Evolutionary conservation across 2,329 filamentous ascomycete genomes (phyloP).

Genomic region (Cladosporium oxysporum): DNA sequence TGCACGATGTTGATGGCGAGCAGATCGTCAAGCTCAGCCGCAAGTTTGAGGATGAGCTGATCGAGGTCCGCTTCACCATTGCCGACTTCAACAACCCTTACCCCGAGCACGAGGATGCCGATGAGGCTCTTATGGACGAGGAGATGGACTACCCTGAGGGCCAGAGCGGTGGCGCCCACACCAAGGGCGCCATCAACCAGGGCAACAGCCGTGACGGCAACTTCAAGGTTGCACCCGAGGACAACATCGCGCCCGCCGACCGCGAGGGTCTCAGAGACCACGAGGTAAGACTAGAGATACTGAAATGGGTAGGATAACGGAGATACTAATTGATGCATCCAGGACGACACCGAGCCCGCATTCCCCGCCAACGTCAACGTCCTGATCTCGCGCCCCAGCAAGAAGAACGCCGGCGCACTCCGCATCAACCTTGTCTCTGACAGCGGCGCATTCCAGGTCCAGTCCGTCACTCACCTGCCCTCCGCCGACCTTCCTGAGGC

Average conservation of each 20-base stretch:
- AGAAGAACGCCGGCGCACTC: constrained; percentile 70
- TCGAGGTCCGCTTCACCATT: constrained; percentile 81
- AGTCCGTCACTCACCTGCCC: constrained; percentile 87
- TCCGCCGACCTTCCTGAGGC: constrained; percentile 76
- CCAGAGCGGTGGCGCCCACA: constrained; percentile 59
- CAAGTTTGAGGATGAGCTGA: constrained; percentile 82
- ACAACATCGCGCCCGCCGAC: constrained; percentile 58
- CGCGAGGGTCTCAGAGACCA: constrained; percentile 60
- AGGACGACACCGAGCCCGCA: constrained; percentile 19
- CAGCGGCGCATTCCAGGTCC: constrained; percentile 82
- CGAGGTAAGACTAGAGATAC: constrained; percentile 32
- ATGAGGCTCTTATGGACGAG: constrained; percentile 43
- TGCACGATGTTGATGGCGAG: constrained; percentile 76
- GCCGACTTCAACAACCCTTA: constrained; percentile 67
- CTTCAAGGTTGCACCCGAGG: constrained; percentile 57
- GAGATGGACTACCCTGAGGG: constrained; percentile 44
- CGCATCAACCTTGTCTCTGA: constrained; percentile 84
- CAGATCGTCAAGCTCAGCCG: constrained; percentile 86
- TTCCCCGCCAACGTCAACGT: constrained; percentile 84
- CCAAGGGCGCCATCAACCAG: constrained; percentile 58
- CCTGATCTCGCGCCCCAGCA: constrained; percentile 81
- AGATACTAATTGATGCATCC: constrained; percentile 41
- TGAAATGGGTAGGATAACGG: neutral
- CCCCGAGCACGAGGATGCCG: constrained; percentile 57
- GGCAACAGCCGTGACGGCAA: constrained; percentile 53